Conservation (phyloP, 768 basidiomycete species). For the Megacollybia marginata region DNA sequence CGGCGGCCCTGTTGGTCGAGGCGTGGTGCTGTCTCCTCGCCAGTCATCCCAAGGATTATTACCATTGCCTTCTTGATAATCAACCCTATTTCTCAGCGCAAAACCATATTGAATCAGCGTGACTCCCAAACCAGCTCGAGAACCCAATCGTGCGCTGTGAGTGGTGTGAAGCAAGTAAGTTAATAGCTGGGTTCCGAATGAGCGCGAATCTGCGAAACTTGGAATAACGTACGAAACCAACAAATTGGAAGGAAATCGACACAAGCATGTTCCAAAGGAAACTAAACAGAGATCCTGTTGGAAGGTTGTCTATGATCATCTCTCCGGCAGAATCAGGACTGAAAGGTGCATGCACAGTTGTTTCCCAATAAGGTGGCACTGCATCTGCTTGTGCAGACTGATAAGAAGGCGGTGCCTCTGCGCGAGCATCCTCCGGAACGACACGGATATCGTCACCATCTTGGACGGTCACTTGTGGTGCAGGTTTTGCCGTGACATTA, state of each 20-base stretch:
- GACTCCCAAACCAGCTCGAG: constrained; percentile 90
- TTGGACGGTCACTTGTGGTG: constrained; percentile 47
- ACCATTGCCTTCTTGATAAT: constrained; percentile 22
- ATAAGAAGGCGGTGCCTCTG: constrained; percentile 89
- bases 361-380: constrained; percentile 98
- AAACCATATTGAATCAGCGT: constrained; percentile 96
- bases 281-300: constrained; percentile 73
- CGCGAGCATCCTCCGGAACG: constrained; percentile 77
- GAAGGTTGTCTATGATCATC: constrained; percentile 85
- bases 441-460: constrained; percentile 71
- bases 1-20: constrained; percentile 36
- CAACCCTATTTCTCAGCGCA: constrained; percentile 53
- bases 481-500: constrained; percentile 88
- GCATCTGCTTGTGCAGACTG: constrained; percentile 87
- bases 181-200: too few relatives aligned
- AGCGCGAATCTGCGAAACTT: too few relatives aligned
- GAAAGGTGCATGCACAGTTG: constrained; percentile 88
- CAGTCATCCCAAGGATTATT: constrained; percentile 14
- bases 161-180: constrained; percentile 37
- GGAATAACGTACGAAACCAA: constrained; percentile 60
- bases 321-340: constrained; percentile 59
- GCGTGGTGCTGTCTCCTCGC: constrained; percentile 24
- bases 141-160: constrained; percentile 89
- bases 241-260: constrained; percentile 95
- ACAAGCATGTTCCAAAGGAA: constrained; percentile 93